These are phyloP conservation scores for Diddensiella santjacobensis DNA, from an alignment of 805 yeast species.

Conservation along the genomic window DNA sequence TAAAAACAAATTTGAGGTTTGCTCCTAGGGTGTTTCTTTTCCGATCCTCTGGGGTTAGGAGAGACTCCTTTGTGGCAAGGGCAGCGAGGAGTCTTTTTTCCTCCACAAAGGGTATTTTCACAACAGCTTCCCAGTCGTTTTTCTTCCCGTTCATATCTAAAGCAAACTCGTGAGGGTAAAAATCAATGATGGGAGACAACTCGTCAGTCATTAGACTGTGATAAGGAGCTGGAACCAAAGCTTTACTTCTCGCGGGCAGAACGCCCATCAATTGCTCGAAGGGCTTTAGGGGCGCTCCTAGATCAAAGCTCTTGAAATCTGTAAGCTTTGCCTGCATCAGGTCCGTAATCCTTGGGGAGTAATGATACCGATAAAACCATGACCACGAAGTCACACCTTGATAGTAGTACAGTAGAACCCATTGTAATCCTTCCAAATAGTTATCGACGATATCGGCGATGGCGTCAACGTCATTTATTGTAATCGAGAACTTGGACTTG, in stretches of 20 bases:
- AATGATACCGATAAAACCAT: slow-evolving; percentile 88
- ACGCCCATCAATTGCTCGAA: slow-evolving; percentile 98
- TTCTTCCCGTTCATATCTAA: slow-evolving; percentile 92
- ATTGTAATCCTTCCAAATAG: slow-evolving; percentile 91
- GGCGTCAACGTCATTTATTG: slow-evolving; percentile 48
- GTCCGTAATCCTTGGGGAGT: slow-evolving; percentile 93
- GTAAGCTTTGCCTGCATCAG: slow-evolving; percentile 57
- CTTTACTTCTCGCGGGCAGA: slow-evolving; percentile 84
- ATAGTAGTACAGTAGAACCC: slow-evolving; percentile 92
- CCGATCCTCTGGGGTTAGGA: slow-evolving; percentile 65
- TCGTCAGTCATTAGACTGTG: slow-evolving; percentile 83
- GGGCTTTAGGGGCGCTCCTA: slow-evolving; percentile 81
- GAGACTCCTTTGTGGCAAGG: slow-evolving; percentile 59
- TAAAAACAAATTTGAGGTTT: slow-evolving; percentile 64
- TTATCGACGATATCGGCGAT: slow-evolving; percentile 66
- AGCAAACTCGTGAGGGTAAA: slow-evolving; percentile 84
- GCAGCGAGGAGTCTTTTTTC: slow-evolving; percentile 69
- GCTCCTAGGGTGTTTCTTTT: slow-evolving; percentile 70
- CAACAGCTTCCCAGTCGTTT: slow-evolving; percentile 98
- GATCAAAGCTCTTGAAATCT: slow-evolving; percentile 56
- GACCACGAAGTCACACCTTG: slow-evolving; percentile 93
- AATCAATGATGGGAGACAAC: slow-evolving; percentile 81
- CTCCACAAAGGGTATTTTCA: slow-evolving; percentile 86
- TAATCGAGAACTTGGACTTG: slow-evolving; percentile 69
- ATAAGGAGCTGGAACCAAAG: slow-evolving; percentile 71